These are phyloP conservation scores for Capsicum rhomboideum DNA, from an alignment of 257 asterid species.

Conservation along the genomic window DNA sequence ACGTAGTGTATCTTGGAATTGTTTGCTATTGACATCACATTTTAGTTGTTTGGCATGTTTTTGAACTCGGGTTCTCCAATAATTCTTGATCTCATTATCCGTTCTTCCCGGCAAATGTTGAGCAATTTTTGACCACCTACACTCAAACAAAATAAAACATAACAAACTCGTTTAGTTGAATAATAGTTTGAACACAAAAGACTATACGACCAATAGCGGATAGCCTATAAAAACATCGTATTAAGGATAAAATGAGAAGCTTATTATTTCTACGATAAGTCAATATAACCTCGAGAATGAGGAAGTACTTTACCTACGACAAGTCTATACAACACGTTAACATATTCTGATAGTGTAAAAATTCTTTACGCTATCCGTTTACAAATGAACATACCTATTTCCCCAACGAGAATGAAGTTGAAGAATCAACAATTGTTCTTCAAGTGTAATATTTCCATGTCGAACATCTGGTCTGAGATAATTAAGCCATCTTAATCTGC, in stretches of 20 bases:
- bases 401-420: constrained; percentile 99
- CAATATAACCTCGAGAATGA: too few relatives aligned
- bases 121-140: constrained; percentile 79
- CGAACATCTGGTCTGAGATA: constrained; percentile 83
- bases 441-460: constrained; percentile 83
- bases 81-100: constrained; percentile 60
- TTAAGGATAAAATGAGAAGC: too few relatives aligned
- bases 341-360: too few relatives aligned
- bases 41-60: constrained; percentile 90
- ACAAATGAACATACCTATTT: constrained; percentile 35
- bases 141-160: too few relatives aligned
- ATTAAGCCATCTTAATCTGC: constrained; percentile 67
- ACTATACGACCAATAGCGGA: too few relatives aligned
- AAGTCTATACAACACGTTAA: too few relatives aligned
- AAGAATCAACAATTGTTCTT: constrained; percentile 78
- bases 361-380: too few relatives aligned
- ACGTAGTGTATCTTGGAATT: constrained; percentile 80
- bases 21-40: constrained; percentile 90
- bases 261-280: too few relatives aligned
- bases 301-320: too few relatives aligned
- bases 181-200: too few relatives aligned
- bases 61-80: constrained; percentile 84
- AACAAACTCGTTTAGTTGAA: too few relatives aligned
- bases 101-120: constrained; percentile 80
- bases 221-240: too few relatives aligned